phyloP scores from a whole-genome alignment of 148 eudicot genomes.

The Cornus suecica region DNA sequence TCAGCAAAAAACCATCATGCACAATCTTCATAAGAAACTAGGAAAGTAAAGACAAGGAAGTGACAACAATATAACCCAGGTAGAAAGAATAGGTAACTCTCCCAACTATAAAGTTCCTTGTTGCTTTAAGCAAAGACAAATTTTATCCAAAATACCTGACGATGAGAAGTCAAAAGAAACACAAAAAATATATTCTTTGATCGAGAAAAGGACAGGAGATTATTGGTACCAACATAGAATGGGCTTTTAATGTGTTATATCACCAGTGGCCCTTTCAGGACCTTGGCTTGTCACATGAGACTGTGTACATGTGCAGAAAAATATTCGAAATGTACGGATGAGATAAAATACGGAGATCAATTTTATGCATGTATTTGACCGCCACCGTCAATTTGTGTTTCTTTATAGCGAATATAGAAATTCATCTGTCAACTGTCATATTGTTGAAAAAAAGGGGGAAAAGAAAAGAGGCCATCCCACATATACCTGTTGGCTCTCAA shows the following conservation, averaged over 20 bases:
- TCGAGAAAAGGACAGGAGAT: background rate
- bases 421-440: background rate
- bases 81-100: background rate
- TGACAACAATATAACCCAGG: background rate
- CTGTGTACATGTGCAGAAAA: background rate
- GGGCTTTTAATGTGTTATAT: no score
- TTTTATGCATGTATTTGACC: background rate
- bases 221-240: background rate
- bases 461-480: no score
- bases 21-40: background rate
- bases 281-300: no score
- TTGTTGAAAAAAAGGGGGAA: background rate
- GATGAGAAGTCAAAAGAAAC: background rate
- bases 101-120: background rate
- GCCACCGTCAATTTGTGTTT: background rate
- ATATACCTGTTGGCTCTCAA: background rate
- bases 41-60: background rate
- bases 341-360: no score
- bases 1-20: background rate
- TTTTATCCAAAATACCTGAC: background rate
- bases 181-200: background rate
- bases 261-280: no score
- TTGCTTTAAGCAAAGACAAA: background rate
- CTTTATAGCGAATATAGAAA: no score
- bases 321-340: background rate